Evolutionary conservation across 1,284 basidiomycete species (phyloP), one percentile per base, ranked within the genome.

Genomic region (Sanghuangporus sanghuang): DNA sequence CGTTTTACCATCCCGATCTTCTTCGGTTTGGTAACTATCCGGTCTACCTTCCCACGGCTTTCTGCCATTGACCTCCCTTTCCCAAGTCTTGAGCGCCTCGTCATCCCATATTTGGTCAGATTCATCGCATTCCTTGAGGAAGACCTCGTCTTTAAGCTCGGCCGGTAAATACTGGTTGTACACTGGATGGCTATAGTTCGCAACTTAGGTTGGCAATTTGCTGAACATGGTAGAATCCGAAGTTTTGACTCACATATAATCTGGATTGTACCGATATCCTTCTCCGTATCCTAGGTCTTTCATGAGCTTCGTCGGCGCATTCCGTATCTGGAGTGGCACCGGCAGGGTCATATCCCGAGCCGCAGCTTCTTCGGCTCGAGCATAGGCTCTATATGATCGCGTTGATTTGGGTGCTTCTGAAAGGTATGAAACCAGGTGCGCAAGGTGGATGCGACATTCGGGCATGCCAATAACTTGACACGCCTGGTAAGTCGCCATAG

Each of bases 391-490:
- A 69, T 93, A 93, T 1, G 88, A 74, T 32, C 94, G 82, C 0
- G 92, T 94, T 32, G 87, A 91, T 73, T 96, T 96, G 0, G 87
- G 87, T 1, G 89, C 86, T 73, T 95, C 92, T 14, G 91, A 81
- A 52, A 96, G 84, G 74, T 92, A 93, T 18, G 89, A 84, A 6
- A 95, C 87, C 53, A 89, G 82, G 72, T 96, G 93, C 1, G 90
- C 90, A 38, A 93, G 80, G 69, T 87, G 88, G 68, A 89, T 88
- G 57, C 86, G 79, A 71, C 87, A 89, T 69, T 93, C 91, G 0
- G 94, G 93, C 84, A 95, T 87, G 6, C 94, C 94, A 54, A 96
- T 86, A 1, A 84, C 79, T 71, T 92, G 90, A 69, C 91, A 93
- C 1, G 93, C 92, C 59, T 87, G 83, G 63, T 91, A 80, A 12